Evolutionary conservation across 2,329 filamentous ascomycete species (phyloP).

Genomic region (Aureobasidium uvarum): DNA sequence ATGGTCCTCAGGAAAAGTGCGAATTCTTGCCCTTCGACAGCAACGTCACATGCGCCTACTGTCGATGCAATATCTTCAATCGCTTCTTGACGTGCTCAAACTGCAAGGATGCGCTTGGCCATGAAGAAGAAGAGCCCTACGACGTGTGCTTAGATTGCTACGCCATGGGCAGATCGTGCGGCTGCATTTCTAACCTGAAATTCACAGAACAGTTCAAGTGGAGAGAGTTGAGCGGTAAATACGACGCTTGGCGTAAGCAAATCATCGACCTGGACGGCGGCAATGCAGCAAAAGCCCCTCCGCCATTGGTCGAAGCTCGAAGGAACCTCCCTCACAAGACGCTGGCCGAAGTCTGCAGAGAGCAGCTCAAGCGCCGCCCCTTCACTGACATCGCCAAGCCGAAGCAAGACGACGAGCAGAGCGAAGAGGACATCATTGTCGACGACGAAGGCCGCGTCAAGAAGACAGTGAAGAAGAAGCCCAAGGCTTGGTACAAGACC

Average conservation of each 20-base stretch:
- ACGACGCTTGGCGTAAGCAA: constrained; percentile 78
- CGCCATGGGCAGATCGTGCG: constrained; percentile 92
- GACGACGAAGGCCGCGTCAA: constrained; percentile 64
- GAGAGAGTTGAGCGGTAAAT: constrained; percentile 71
- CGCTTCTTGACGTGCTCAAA: constrained; percentile 88
- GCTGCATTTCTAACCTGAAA: constrained; percentile 76
- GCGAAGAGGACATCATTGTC: constrained; percentile 56
- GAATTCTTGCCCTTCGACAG: constrained; percentile 83
- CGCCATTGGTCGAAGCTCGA: constrained; percentile 68
- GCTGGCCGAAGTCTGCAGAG: constrained; percentile 89
- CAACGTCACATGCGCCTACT: constrained; percentile 93
- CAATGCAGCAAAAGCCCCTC: constrained; percentile 63
- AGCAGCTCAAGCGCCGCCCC: constrained; percentile 74
- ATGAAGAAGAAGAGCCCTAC: constrained; percentile 77
- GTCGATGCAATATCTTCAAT: constrained; percentile 95
- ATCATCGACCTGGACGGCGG: constrained; percentile 72
- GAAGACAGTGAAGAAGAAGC: constrained; percentile 62
- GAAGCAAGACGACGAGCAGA: constrained; percentile 45
- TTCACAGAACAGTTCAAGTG: constrained; percentile 96
- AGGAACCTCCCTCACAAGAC: constrained; percentile 70
- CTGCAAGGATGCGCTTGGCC: constrained; percentile 66
- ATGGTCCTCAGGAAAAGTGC: constrained; percentile 61
- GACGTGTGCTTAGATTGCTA: constrained; percentile 99
- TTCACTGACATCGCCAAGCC: constrained; percentile 77
- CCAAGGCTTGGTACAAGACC: constrained; percentile 51